Conservation (phyloP, 805 yeast genomes). For the Suhomyces faveliae region DNA sequence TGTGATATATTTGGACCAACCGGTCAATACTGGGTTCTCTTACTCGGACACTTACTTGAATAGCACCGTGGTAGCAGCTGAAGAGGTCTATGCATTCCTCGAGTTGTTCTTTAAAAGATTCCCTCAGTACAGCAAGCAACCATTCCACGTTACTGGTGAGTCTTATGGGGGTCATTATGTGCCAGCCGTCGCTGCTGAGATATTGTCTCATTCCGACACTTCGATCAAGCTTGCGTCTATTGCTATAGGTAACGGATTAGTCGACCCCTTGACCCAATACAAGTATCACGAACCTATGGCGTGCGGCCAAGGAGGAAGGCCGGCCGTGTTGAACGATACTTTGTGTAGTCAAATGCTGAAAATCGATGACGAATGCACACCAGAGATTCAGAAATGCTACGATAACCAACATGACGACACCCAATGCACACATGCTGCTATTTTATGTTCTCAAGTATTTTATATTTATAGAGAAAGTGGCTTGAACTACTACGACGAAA, state of each 20-base stretch:
- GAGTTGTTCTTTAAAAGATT: slow-evolving; percentile 23
- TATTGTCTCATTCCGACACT: slow-evolving; percentile 19
- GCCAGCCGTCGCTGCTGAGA: slow-evolving; percentile 21
- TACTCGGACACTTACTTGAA: slow-evolving; percentile 14
- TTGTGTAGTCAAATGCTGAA: slow-evolving; percentile 32
- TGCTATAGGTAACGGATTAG: slow-evolving; percentile 46
- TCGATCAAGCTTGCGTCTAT: slow-evolving; percentile 34
- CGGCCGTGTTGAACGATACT: slow-evolving; percentile 31
- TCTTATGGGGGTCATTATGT: slow-evolving; percentile 26
- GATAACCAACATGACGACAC: slow-evolving; percentile 6
- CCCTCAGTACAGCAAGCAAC: slow-evolving; percentile 16
- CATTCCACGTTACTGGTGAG: slow-evolving; percentile 26
- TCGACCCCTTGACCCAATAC: slow-evolving; percentile 41
- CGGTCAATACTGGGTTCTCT: slow-evolving; percentile 24
- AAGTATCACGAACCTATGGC: slow-evolving; percentile 43
- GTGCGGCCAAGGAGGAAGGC: slow-evolving; percentile 45
- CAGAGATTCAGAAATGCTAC: slow-evolving; percentile 6
- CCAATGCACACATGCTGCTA: slow-evolving; percentile 7
- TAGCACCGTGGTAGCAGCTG: slow-evolving; percentile 17
- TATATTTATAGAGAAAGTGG: slow-evolving; percentile 5
- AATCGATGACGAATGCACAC: slow-evolving; percentile 33
- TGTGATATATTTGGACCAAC: slow-evolving; percentile 26
- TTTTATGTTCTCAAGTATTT: slow-evolving; percentile 8
- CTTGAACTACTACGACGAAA: slow-evolving; percentile 10
- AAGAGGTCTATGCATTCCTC: slow-evolving; percentile 21